phyloP scores from a whole-genome alignment of 768 basidiomycete species.

The Tylopilus rubrobrunneus region DNA sequence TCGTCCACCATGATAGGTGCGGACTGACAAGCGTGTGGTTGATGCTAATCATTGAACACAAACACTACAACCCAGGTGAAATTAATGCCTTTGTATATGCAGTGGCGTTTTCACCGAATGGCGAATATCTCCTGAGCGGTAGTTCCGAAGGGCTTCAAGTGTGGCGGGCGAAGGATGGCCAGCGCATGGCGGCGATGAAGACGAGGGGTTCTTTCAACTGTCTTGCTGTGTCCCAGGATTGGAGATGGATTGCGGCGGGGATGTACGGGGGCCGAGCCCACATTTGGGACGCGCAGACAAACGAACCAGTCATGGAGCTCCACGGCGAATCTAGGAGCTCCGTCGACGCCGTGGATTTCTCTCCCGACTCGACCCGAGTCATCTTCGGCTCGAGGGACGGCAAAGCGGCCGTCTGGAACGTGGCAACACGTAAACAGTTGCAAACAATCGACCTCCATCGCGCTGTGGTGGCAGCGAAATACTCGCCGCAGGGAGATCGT shows the following conservation, averaged over 20 bases:
- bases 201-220: neutral
- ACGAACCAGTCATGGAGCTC: neutral
- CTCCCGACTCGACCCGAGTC: neutral
- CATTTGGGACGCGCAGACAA: neutral
- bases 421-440: neutral
- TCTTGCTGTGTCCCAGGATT: neutral
- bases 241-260: neutral
- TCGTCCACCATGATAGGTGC: too few relatives aligned
- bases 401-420: neutral
- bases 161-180: neutral
- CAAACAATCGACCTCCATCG: neutral
- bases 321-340: neutral
- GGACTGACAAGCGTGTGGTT: too few relatives aligned
- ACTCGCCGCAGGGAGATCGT: neutral
- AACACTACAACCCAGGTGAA: too few relatives aligned
- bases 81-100: too few relatives aligned
- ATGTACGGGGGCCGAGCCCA: neutral
- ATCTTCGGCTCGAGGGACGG: neutral
- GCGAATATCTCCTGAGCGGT: neutral
- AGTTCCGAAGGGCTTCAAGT: neutral
- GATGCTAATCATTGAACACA: too few relatives aligned
- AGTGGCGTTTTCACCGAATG: neutral
- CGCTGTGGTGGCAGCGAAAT: neutral
- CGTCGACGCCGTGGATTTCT: neutral
- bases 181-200: too few relatives aligned